Evolutionary conservation across 2,329 filamentous ascomycete species (phyloP), one percentile per base, ranked within the genome.

Genomic region (Delphinella strobiligena): DNA sequence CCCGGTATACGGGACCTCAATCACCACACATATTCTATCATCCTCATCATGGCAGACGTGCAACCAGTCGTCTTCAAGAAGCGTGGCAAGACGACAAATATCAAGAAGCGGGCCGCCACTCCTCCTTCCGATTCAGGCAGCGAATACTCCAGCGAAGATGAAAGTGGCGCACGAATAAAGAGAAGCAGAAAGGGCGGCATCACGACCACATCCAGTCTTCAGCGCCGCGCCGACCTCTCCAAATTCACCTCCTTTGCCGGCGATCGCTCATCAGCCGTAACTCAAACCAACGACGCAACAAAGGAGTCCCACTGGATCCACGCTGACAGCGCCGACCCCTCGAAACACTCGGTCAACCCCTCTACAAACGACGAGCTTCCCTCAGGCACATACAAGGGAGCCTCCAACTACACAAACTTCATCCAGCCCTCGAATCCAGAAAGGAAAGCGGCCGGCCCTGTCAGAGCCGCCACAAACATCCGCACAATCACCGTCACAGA

Each of bases 221-320:
- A 55, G 10, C 57, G 56, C 8, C 54, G 54, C 29, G 41, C 41
- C 16, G 45, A 54, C 40, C 44, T 56, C 8, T 50, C 44, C 46
- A 61, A 60, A 48, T 48, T 43, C 17, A 60, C 64, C 5, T 66
- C 73, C 19, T 58, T 69, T 17, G 61, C 64, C 11, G 74, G 79
- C 42, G 72, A 85, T 58, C 69, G 79, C 48, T 71, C 66, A 42
- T 61, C 75, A 17, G 68, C 70, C 47, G 76, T 86, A 50, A 68
- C 76, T 50, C 71, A 69, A 47, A 74, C 74, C 51, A 89, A 89
- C 58, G 88, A 95, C 57, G 89, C 91, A 15, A 96, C 89, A 1
- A 94, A 93, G 54, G 74, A 79, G 32, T 81, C 74, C 41, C 84
- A 93, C 58, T 95, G 87, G 88, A 91, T 82, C 61, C 87, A 93